These are phyloP conservation scores for Syzygium oleosum DNA, from an alignment of 345 rosid genomes.

Conservation along the genomic window DNA sequence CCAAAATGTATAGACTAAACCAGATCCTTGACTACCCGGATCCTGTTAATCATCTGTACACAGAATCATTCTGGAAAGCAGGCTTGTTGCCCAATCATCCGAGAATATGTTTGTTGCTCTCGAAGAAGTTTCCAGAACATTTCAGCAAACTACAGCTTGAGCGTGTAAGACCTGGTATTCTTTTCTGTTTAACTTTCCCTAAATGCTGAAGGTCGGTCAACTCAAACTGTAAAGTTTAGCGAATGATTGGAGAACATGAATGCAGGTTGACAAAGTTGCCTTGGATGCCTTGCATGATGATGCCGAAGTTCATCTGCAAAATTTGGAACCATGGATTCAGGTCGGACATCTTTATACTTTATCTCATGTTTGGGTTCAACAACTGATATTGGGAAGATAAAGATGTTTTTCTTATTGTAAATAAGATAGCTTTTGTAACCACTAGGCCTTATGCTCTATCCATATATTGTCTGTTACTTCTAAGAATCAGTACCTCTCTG, in stretches of 20 bases:
- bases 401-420: background rate
- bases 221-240: background rate
- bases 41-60: conserved; percentile 55
- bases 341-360: conserved; percentile 15
- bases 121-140: conserved; percentile 95
- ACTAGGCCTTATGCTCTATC: background rate
- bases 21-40: conserved; percentile 94
- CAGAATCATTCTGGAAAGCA: conserved; percentile 94
- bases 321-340: conserved; percentile 98
- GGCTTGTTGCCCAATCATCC: conserved; percentile 88
- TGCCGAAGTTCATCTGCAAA: conserved; percentile 87
- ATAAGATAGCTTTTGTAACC: background rate
- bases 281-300: conserved; percentile 81
- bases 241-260: background rate
- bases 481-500: background rate
- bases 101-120: conserved; percentile 73
- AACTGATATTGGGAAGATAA: background rate
- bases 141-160: conserved; percentile 91
- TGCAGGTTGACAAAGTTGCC: conserved; percentile 85
- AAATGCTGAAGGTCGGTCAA: background rate
- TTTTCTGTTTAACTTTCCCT: background rate
- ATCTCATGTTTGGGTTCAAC: background rate
- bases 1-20: conserved; percentile 89
- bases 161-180: conserved; percentile 50
- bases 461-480: background rate